Evolutionary conservation across 371 early-diverging fungal species (phyloP).

Genomic region (Batrachochytrium dendrobatidis): DNA sequence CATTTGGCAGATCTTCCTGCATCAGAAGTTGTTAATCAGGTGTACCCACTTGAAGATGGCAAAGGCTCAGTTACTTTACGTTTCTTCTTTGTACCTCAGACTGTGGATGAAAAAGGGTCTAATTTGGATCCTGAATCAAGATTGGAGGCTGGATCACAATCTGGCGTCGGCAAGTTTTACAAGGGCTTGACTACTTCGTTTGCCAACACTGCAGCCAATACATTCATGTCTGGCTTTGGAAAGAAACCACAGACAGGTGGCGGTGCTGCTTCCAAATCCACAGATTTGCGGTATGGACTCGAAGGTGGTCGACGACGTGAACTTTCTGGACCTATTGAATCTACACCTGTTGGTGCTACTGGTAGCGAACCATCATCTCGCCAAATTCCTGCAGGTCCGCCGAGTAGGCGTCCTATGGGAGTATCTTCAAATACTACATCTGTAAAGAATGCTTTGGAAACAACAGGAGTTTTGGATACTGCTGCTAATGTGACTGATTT

Average conservation of each 20-base stretch:
- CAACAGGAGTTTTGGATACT: too few relatives aligned
- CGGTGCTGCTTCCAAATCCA: not conserved
- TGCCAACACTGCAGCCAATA: constrained; percentile 6
- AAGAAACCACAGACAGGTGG: not conserved
- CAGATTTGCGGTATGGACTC: not conserved
- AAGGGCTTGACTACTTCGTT: constrained; percentile 12
- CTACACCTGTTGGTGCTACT: too few relatives aligned
- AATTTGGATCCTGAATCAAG: constrained; percentile 15
- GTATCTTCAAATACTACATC: too few relatives aligned
- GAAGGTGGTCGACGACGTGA: not conserved
- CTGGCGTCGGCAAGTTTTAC: constrained; percentile 13
- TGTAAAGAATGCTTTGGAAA: too few relatives aligned
- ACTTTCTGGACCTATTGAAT: too few relatives aligned
- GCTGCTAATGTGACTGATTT: too few relatives aligned
- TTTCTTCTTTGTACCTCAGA: constrained; percentile 20
- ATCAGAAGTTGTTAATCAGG: constrained; percentile 15
- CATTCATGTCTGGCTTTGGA: constrained; percentile 5
- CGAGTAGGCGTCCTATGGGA: too few relatives aligned
- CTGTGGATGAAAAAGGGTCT: constrained; percentile 3
- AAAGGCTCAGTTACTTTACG: constrained; percentile 22
- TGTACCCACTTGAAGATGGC: constrained; percentile 23
- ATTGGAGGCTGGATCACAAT: constrained; percentile 9
- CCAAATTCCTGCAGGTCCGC: too few relatives aligned
- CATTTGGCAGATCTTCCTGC: constrained; percentile 22
- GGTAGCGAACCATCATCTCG: too few relatives aligned